A percentile compares a stretch with the other conserved stretches of the same genome.
phyloP scores from a whole-genome alignment of 176 grass and related monocot genomes.

The Oropetium thomaeum region DNA sequence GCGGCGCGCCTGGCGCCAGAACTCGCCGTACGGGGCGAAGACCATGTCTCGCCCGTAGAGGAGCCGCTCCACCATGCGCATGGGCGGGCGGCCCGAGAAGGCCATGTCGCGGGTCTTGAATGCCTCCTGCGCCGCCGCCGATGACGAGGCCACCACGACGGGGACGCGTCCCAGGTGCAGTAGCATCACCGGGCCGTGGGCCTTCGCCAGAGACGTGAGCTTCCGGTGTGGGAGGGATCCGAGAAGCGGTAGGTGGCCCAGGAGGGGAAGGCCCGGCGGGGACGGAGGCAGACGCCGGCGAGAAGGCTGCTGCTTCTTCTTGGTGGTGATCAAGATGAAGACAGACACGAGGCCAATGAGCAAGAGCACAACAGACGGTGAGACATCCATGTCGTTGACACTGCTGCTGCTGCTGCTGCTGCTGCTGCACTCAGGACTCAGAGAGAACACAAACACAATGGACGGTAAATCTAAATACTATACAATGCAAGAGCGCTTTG shows the following conservation, averaged over 20 bases:
- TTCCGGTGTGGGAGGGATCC: constrained; percentile 33
- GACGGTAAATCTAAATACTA: too few species aligned
- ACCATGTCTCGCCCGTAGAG: constrained; percentile 40
- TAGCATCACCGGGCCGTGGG: constrained; percentile 51
- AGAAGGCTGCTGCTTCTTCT: not conserved
- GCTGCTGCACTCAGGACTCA: too few species aligned
- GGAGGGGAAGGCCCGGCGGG: constrained; percentile 40
- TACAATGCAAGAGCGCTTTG: too few species aligned
- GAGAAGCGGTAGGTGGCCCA: constrained; percentile 60
- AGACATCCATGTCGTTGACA: constrained; percentile 28
- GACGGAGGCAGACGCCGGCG: constrained; percentile 25
- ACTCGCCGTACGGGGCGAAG: constrained; percentile 46
- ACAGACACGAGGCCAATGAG: not conserved
- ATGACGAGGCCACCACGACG: constrained; percentile 48
- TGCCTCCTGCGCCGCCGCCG: constrained; percentile 46
- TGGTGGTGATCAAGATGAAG: not conserved
- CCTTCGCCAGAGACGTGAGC: constrained; percentile 24
- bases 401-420: too few species aligned
- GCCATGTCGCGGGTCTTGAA: constrained; percentile 49
- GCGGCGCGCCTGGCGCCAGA: constrained; percentile 51
- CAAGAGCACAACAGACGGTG: not conserved
- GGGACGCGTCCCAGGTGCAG: constrained; percentile 48
- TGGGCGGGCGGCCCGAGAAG: too few species aligned
- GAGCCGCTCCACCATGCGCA: constrained; percentile 22
- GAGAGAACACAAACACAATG: too few species aligned